Base-by-base conservation (phyloP, 352 stramenopile genomes). In the Pythium folliculosum region DNA sequence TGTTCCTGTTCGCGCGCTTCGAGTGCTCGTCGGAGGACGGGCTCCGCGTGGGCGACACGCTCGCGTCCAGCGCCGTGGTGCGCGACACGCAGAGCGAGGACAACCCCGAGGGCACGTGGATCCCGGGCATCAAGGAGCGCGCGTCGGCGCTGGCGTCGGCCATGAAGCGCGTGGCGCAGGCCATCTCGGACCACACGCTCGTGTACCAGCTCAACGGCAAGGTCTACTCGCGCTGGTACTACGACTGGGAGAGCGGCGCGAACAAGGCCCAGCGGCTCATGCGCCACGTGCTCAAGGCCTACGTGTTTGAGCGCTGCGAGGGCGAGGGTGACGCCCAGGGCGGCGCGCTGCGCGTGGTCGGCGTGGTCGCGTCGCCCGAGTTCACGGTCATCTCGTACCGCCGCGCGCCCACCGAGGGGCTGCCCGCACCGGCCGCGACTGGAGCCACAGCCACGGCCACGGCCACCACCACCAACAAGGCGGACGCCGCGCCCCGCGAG, bases 381-480 rank as follows among this genome's bases (percentile, higher is more conserved):
- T 89, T 91, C 45, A 89, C 81, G 0, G 79, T 91, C 60, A 88
- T 91, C 50, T 91, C 82, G n/a, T 91, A 89, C 49, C 73, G 80
- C 14, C 80, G 82, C 50, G 82, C 82, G 23, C 78, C 80, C 13
- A 59, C 21, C n/a, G 73, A 83, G 49, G 56, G 22, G 19, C 55
- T 52, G 38, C 38, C 14, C n/a, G n/a, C n/a, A 17, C 38, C 12
- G 38, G 6, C 38, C 6, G 3, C 12, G 5, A 4, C 38, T 14
- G 38, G 38, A 3, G 38, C 32, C 9, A n/a, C n/a, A n/a, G 32
- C 9, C 32, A 37, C 32, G 32, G 32, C 32, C 32, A 37, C 32
- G 5, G 32, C 40, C 1, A 47, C 27, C 1, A 37, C 56, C 12
- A 4, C 17, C 59, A 21, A 63, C 72, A 74, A 54, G 35, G 25